Evolutionary conservation across 2,329 filamentous ascomycete genomes (phyloP).

Genomic region (Raffaelea ambrosiae): DNA sequence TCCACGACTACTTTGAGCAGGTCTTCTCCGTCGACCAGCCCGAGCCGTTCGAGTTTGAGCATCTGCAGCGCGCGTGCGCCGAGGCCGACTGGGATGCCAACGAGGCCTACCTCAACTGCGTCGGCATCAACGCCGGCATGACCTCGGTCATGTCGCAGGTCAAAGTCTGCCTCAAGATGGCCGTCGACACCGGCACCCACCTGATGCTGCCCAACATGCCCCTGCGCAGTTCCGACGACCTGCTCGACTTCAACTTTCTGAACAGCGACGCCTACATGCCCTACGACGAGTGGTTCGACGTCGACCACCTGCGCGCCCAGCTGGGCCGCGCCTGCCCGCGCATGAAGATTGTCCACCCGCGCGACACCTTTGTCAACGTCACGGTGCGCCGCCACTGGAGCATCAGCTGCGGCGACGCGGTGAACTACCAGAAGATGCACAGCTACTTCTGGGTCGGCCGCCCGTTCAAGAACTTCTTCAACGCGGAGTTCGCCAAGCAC

Average conservation of each 20-base stretch:
- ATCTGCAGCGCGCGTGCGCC: constrained; percentile 17
- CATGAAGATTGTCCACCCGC: constrained; percentile 21
- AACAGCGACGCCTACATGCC: constrained; percentile 21
- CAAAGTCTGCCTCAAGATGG: constrained; percentile 27
- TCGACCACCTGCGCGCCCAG: constrained; percentile 17
- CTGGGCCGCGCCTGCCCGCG: constrained; percentile 20
- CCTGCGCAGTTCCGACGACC: constrained; percentile 19
- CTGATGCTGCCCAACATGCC: constrained; percentile 24
- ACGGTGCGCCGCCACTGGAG: constrained; percentile 16
- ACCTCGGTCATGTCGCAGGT: constrained; percentile 25
- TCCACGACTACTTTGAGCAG: constrained; percentile 22
- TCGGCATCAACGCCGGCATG: constrained; percentile 21
- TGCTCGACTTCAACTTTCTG: constrained; percentile 22
- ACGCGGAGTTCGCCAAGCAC: constrained; percentile 6
- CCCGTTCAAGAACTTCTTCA: constrained; percentile 19
- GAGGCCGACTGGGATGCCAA: constrained; percentile 17
- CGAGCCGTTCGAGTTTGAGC: constrained; percentile 15
- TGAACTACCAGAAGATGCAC: constrained; percentile 16
- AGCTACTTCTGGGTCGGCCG: constrained; percentile 23
- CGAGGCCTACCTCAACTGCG: constrained; percentile 22
- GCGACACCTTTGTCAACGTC: constrained; percentile 14
- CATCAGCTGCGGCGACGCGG: constrained; percentile 15
- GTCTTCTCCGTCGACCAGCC: constrained; percentile 17
- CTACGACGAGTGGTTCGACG: constrained; percentile 26
- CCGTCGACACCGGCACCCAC: constrained; percentile 21